phyloP scores from a whole-genome alignment of 352 stramenopile genomes.

The Achlya hypogyna region DNA sequence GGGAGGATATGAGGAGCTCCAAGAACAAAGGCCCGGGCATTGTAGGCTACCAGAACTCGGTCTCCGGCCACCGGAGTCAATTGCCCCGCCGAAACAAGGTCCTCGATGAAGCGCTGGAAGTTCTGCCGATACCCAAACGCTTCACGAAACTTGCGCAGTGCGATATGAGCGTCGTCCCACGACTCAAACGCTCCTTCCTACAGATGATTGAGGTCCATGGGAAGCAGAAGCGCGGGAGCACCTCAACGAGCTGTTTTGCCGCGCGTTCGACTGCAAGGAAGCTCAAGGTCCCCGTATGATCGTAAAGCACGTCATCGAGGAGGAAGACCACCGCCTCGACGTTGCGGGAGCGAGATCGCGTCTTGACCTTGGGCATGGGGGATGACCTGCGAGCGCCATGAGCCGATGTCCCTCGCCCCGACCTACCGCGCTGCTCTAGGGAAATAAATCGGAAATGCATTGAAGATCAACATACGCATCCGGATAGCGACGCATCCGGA shows the following conservation, averaged over 20 bases:
- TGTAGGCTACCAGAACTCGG: slow-evolving; percentile 64
- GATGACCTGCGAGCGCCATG: background rate
- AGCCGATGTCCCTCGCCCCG: background rate
- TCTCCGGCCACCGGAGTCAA: slow-evolving; percentile 38
- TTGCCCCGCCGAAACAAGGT: slow-evolving; percentile 40
- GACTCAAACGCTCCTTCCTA: slow-evolving; percentile 58
- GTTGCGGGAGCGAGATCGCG: background rate
- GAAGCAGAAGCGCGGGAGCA: background rate
- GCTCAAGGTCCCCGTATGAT: slow-evolving; percentile 71
- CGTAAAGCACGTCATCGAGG: slow-evolving; percentile 79
- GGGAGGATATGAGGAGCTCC: slow-evolving; percentile 58
- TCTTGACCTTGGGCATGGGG: slow-evolving; percentile 18
- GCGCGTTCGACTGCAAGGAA: slow-evolving; percentile 71
- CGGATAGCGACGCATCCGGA: background rate
- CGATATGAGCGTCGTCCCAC: slow-evolving; percentile 51
- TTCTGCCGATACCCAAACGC: slow-evolving; percentile 76
- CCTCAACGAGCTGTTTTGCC: slow-evolving; percentile 51
- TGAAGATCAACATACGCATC: slow-evolving; percentile 1
- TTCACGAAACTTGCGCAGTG: slow-evolving; percentile 69
- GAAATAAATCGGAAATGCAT: background rate
- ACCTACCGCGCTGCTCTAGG: background rate
- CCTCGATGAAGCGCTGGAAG: slow-evolving; percentile 77
- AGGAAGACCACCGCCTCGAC: slow-evolving; percentile 75
- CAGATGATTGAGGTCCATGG: background rate
- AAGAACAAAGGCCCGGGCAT: slow-evolving; percentile 52